A percentile compares a stretch with the other conserved stretches of the same genome.
Evolutionary conservation across 495 filamentous ascomycete species (phyloP).

Genomic region (Echria macrotheca): DNA sequence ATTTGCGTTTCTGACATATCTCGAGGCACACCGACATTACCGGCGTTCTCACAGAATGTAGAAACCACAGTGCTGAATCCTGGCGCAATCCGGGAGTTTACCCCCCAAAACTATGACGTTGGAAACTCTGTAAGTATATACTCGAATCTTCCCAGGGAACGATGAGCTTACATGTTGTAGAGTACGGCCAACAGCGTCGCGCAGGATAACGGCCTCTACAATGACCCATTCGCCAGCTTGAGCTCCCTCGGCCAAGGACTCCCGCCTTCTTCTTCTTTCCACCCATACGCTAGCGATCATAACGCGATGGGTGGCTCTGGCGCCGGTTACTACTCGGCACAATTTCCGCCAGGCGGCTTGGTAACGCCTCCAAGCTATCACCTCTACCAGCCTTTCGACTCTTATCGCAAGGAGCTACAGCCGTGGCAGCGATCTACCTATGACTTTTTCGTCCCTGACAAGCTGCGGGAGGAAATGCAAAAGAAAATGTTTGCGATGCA

Average conservation of each 20-base stretch:
- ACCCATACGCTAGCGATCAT: constrained; percentile 61
- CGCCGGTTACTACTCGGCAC: constrained; percentile 44
- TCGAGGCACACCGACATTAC: constrained; percentile 8
- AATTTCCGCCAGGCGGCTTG: constrained; percentile 42
- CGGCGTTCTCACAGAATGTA: constrained; percentile 29
- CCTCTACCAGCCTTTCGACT: constrained; percentile 83
- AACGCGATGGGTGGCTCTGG: constrained; percentile 40
- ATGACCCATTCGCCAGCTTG: constrained; percentile 56
- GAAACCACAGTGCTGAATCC: constrained; percentile 44
- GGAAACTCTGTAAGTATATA: constrained; percentile 53
- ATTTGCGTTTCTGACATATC: not conserved
- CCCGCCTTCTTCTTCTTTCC: constrained; percentile 47
- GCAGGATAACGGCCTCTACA: constrained; percentile 28
- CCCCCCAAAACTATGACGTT: constrained; percentile 68
- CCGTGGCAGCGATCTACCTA: constrained; percentile 79
- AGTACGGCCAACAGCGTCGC: constrained; percentile 12
- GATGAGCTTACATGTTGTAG: constrained; percentile 12
- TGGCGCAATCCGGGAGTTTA: constrained; percentile 67
- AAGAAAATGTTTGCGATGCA: constrained; percentile 79
- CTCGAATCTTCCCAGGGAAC: not conserved
- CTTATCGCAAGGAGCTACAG: constrained; percentile 68
- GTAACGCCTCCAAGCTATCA: constrained; percentile 85
- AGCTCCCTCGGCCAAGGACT: constrained; percentile 47
- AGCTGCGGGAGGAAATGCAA: constrained; percentile 79
- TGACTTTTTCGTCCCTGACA: constrained; percentile 85